Conservation (phyloP, 176 grass and related monocot genomes). For the Ananas comosus region DNA sequence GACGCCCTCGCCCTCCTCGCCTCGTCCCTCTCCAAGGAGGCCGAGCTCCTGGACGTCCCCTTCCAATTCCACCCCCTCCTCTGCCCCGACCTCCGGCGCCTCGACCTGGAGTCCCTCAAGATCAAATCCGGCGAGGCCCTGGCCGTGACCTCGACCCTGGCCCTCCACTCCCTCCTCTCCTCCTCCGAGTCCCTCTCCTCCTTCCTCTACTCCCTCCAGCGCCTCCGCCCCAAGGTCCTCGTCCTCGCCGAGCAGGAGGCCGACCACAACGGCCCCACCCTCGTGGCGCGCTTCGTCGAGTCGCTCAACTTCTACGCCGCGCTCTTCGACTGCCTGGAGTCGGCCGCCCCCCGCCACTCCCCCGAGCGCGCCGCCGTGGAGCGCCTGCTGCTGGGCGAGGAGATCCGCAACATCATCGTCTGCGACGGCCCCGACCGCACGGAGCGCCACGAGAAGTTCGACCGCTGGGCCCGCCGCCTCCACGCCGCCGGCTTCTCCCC, state of each 20-base stretch:
- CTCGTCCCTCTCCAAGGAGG: slow-evolving; percentile 56
- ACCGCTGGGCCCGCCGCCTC: slow-evolving; percentile 52
- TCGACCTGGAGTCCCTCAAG: slow-evolving; percentile 61
- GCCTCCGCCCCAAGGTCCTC: slow-evolving; percentile 57
- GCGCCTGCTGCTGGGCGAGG: slow-evolving; percentile 63
- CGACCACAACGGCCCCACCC: slow-evolving; percentile 54
- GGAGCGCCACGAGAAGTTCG: slow-evolving; percentile 77
- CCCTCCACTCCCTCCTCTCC: slow-evolving; percentile 55
- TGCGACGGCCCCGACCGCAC: slow-evolving; percentile 62
- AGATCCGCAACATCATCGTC: slow-evolving; percentile 82
- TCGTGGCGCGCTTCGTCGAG: slow-evolving; percentile 77
- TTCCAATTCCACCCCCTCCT: slow-evolving; percentile 88
- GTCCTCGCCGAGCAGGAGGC: slow-evolving; percentile 87
- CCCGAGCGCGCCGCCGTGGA: slow-evolving; percentile 73
- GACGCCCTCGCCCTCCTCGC: slow-evolving; percentile 48
- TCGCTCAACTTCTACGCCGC: slow-evolving; percentile 88
- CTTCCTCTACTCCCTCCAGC: slow-evolving; percentile 48
- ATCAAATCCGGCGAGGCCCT: slow-evolving; percentile 87
- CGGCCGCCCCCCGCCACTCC: slow-evolving; percentile 44
- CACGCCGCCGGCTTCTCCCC: slow-evolving; percentile 41
- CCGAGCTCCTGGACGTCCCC: slow-evolving; percentile 75
- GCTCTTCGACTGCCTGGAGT: slow-evolving; percentile 85
- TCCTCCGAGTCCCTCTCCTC: slow-evolving; percentile 25
- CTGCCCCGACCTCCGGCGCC: slow-evolving; percentile 26
- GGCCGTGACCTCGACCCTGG: slow-evolving; percentile 61